Conservation (phyloP, 306 rosid species). For the Castanea sativa region DNA sequence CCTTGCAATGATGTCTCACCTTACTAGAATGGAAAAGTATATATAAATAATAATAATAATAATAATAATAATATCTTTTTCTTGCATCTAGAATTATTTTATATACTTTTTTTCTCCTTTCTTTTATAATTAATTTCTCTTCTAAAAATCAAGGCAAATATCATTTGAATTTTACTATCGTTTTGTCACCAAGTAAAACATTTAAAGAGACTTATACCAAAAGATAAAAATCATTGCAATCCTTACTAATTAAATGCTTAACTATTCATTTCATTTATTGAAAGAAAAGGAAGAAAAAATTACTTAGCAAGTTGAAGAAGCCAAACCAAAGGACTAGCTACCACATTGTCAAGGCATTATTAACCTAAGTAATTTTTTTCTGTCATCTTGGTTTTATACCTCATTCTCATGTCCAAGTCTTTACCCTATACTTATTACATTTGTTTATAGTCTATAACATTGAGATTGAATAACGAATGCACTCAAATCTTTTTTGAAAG, state of each 20-base stretch:
- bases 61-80: neutral
- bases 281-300: too few species aligned
- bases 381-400: neutral
- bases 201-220: neutral
- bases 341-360: neutral
- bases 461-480: neutral
- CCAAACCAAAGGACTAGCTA: neutral
- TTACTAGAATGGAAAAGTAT: constrained; percentile 20
- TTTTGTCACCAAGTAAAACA: neutral
- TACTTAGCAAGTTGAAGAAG: too few species aligned
- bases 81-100: constrained; percentile 10
- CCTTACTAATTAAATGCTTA: too few species aligned
- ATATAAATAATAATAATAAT: neutral
- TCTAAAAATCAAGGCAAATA: neutral
- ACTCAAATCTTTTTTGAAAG: neutral
- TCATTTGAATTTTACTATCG: too few species aligned
- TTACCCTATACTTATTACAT: too few species aligned
- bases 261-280: too few species aligned
- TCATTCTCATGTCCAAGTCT: neutral
- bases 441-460: neutral
- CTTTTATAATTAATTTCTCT: neutral
- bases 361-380: neutral
- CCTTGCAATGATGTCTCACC: constrained; percentile 28
- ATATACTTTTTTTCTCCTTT: neutral
- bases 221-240: too few species aligned